Evolutionary conservation across 139 green algal genomes (phyloP).

Genomic region (Closterium sp.): DNA sequence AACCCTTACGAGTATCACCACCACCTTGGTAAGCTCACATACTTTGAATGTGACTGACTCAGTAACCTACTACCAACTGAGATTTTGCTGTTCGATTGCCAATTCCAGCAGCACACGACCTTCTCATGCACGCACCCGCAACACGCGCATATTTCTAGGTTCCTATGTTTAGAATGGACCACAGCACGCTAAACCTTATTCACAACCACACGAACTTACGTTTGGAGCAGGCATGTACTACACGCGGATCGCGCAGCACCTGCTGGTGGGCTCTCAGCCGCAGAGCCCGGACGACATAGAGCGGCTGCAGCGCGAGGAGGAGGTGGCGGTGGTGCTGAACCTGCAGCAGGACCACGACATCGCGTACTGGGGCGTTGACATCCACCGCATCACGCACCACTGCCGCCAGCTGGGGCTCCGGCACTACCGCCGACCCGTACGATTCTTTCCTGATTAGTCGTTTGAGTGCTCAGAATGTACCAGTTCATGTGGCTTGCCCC

Average conservation of each 20-base stretch:
- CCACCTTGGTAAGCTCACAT: constrained; percentile 12
- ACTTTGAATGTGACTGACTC: background rate
- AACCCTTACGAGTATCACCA: constrained; percentile 45
- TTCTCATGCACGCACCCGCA: background rate
- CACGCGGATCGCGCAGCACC: constrained; percentile 35
- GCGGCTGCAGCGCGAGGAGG: constrained; percentile 36
- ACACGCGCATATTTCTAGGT: background rate
- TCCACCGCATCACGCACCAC: constrained; percentile 1
- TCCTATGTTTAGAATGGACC: background rate
- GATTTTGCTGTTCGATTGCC: background rate
- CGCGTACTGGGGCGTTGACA: constrained; percentile 54
- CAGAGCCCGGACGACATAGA: constrained; percentile 42
- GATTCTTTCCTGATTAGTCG: background rate
- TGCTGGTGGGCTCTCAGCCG: constrained; percentile 57
- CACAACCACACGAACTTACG: background rate
- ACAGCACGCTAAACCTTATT: background rate
- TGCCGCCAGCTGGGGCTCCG: constrained; percentile 16
- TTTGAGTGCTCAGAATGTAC: background rate
- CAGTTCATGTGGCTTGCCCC: background rate
- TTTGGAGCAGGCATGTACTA: constrained; percentile 53
- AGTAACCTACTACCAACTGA: background rate
- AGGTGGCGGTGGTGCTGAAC: constrained; percentile 48
- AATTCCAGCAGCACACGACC: background rate
- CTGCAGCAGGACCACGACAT: constrained; percentile 59
- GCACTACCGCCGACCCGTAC: constrained; percentile 33